Conservation (phyloP, 2,329 filamentous ascomycete genomes). For the Emergomyces pasteurianus region DNA sequence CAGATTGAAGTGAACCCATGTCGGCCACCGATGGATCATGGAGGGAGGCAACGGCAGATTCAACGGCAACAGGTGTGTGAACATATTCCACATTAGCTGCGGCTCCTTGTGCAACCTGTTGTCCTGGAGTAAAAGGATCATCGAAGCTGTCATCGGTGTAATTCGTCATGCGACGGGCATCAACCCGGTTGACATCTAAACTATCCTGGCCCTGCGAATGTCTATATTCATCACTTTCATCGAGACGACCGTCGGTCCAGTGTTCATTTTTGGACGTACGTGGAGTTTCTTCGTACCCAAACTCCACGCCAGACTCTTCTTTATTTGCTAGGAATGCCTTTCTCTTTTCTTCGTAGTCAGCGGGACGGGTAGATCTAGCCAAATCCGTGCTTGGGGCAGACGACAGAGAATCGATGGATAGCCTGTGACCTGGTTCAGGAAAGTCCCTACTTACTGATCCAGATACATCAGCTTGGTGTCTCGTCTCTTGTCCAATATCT, state of each 20-base stretch:
- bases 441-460: constrained; percentile 47
- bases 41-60: constrained; percentile 83
- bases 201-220: constrained; percentile 9
- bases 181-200: constrained; percentile 41
- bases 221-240: constrained; percentile 12
- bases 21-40: constrained; percentile 73
- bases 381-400: constrained; percentile 47
- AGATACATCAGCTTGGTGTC: constrained; percentile 37
- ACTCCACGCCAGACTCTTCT: constrained; percentile 21
- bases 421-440: constrained; percentile 19
- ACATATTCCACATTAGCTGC: constrained; percentile 67
- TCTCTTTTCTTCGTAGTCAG: constrained; percentile 41
- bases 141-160: constrained; percentile 47
- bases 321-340: constrained; percentile 38
- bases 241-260: constrained; percentile 17
- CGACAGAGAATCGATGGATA: constrained; percentile 48
- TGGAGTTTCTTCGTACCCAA: constrained; percentile 28
- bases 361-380: constrained; percentile 43
- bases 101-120: constrained; percentile 57
- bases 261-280: constrained; percentile 13
- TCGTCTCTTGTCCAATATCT: constrained; percentile 48
- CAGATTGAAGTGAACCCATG: constrained; percentile 40
- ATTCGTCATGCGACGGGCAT: constrained; percentile 38
- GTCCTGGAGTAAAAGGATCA: constrained; percentile 47
- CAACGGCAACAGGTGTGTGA: constrained; percentile 59